Base-by-base conservation (phyloP, 495 filamentous ascomycete species). In the Penicillium crystallinum region DNA sequence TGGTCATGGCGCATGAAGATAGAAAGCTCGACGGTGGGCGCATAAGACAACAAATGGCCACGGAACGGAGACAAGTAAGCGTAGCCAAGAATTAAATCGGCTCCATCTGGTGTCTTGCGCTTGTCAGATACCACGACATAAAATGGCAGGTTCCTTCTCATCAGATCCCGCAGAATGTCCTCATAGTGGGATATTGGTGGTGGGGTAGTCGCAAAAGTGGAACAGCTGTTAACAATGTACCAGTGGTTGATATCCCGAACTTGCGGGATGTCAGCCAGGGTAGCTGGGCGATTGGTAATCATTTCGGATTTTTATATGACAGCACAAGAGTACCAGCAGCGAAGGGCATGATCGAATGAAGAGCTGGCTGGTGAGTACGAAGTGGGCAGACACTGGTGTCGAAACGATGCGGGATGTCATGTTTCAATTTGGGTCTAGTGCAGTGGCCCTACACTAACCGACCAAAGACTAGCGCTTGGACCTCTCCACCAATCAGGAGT, bases 1-100 rank as follows among this genome's bases (percentile, higher is more conserved):
- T 65, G 23, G 1, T 55, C 45, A 1, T 58, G 65, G 46, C 61
- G 65, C 17, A 70, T 42, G 39, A 64, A 71, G 2, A 70, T 53
- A 2, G 51, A 53, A 3, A 67, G 40, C 40, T 73, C 65, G 0
- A 69, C 67, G 0, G 67, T 67, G 0, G 59, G 39, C 11, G 59
- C 65, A 48, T 70, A 66, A 4, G 67, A 65, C 23, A 62, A 52
- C 33, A 57, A 53, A 21, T 59, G 41, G 8, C 44, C 60, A 7
- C 60, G 61, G 18, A 64, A 66, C 21, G 61, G 57, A 15, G 61
- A 57, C 22, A 65, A 53, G 30, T 61, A 68, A 14, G 59, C 41
- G 35, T 63, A 72, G n/a, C 63, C 62, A 1, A 71, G 41, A 4
- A 70, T 49, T 6, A 58, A 33, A 27, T 48, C 49, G 5, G 34